Base-by-base conservation (phyloP, 192 early-diverging fungal genomes). In the Coemansia sp. region DNA sequence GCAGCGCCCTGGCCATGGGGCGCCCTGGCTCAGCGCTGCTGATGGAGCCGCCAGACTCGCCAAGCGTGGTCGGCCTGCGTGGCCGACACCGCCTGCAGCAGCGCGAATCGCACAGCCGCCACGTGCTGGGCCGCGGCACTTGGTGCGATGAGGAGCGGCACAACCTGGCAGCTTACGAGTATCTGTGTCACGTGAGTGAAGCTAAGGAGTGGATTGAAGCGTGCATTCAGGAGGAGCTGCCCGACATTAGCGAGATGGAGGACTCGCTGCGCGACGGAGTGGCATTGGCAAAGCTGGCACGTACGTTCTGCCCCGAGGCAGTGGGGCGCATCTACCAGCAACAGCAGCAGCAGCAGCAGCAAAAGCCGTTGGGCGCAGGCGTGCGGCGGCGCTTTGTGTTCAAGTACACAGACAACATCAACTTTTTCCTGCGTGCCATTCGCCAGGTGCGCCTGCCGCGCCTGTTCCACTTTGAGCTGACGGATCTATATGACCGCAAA, bases 201-300 rank as follows among this genome's bases (percentile, higher is more conserved):
- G 97, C 97, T 11, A 98, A 95, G 81, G 93, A 98, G 89, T 99
- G 97, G 97, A 94, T 97, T 31, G 97, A 97, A 63, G 87, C 88
- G 11, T 96, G 92, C 62, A 86, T 97, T 40, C 73, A 81, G 20
- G 88, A 95, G 59, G 81, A 86, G 42, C 87, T 97, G 20, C 87
- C 87, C 4, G 75, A 83, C 4, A 90, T 94, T 38, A 84, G 81
- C 1, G 65, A 80, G 6, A 59, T 99, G 17, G 97, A 97, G 53
- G 92, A 98, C 72, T 86, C 87, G 48, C 73, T 99, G 54, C 81
- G 96, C 40, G 93, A 98, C 61, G 97, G 97, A 5, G 91, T 98
- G 51, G 84, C 85, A 0, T 66, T 98, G 11, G 97, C 97, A 17
- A 88, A 93, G 49, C 79, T 99, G 38, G 92, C 97, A 1, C 82